Percentiles rank a stretch among this genome's conserved stretches.
Evolutionary conservation across 306 rosid species (phyloP).

Genomic region (Prosopis cineraria): DNA sequence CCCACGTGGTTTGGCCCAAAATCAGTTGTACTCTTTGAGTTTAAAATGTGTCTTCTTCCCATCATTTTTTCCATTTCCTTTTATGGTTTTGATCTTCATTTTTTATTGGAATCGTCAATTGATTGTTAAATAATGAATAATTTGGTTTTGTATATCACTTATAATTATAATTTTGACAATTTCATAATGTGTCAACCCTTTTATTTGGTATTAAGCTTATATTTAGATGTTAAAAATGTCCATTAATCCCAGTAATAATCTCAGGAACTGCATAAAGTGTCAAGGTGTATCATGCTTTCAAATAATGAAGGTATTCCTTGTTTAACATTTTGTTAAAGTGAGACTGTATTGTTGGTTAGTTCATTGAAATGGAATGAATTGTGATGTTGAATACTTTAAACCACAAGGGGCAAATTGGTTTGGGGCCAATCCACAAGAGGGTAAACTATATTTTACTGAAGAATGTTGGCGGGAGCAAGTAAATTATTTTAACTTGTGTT

Average conservation of each 20-base stretch:
- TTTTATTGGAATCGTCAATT: background rate
- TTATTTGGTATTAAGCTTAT: background rate
- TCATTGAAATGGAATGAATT: background rate
- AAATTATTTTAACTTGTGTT: constrained; percentile 32
- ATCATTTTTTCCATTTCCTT: background rate
- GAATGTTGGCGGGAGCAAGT: constrained; percentile 2
- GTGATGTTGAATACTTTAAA: background rate
- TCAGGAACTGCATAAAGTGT: background rate
- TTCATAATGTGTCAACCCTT: background rate
- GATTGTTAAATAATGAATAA: background rate
- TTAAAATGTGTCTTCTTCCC: background rate
- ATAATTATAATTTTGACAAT: background rate
- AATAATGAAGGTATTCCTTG: background rate
- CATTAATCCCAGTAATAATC: background rate
- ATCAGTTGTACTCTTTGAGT: background rate
- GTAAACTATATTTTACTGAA: background rate
- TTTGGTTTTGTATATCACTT: background rate
- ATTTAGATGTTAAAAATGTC: background rate
- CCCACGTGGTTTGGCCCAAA: background rate
- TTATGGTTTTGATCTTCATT: background rate
- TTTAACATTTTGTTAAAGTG: background rate
- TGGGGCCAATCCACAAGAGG: background rate
- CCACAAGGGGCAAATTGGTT: background rate
- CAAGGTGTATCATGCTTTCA: background rate
- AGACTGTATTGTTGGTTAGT: background rate